These are phyloP conservation scores for Quercus cerris DNA, from an alignment of 306 rosid species.

Conservation along the genomic window DNA sequence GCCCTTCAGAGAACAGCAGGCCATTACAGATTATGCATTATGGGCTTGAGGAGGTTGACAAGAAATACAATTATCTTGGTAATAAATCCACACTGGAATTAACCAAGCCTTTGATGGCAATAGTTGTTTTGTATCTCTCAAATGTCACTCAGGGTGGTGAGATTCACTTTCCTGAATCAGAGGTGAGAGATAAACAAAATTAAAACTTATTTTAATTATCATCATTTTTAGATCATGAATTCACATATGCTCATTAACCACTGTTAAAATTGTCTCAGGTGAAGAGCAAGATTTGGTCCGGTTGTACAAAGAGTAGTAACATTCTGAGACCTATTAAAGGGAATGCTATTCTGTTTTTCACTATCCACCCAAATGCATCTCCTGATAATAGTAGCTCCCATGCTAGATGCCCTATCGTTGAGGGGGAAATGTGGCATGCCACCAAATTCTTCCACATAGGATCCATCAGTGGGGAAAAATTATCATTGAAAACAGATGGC, in stretches of 20 bases:
- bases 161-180: conserved; percentile 59
- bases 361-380: conserved; percentile 46
- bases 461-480: conserved; percentile 27
- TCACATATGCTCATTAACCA: conserved; percentile 3
- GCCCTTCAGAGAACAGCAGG: conserved; percentile 57
- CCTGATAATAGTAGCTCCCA: conserved; percentile 64
- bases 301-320: conserved; percentile 35
- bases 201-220: background rate
- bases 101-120: conserved; percentile 62
- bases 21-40: conserved; percentile 50
- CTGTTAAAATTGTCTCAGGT: conserved; percentile 38
- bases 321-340: conserved; percentile 67
- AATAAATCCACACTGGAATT: conserved; percentile 40
- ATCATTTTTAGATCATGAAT: background rate
- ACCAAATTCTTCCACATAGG: conserved; percentile 51
- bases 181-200: conserved; percentile 38
- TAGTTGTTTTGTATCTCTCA: conserved; percentile 76
- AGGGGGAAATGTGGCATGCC: conserved; percentile 76
- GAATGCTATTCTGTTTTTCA: conserved; percentile 74
- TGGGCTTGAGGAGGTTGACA: conserved; percentile 33
- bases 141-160: conserved; percentile 60
- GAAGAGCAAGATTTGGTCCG: conserved; percentile 37
- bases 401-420: conserved; percentile 65
- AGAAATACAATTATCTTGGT: conserved; percentile 33
- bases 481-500: conserved; percentile 25